These are phyloP conservation scores for Gynostemma pentaphyllum DNA, from an alignment of 306 rosid species.

Conservation along the genomic window DNA sequence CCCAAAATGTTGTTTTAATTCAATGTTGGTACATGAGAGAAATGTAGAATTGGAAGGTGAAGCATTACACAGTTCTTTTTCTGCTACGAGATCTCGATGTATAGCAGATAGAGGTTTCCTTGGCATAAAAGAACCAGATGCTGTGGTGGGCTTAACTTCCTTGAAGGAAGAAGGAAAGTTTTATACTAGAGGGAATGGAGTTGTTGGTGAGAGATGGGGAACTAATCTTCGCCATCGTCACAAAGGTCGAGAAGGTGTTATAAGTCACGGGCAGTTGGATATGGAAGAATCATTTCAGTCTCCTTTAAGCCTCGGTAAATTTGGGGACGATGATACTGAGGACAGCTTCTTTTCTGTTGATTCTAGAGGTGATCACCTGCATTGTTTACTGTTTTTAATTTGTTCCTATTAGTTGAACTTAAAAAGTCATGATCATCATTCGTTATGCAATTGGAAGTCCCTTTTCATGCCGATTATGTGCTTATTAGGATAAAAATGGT, in stretches of 20 bases:
- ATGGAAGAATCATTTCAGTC: slow-evolving; percentile 8
- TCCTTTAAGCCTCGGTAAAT: slow-evolving; percentile 16
- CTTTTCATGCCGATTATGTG: neutral
- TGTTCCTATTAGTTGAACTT: neutral
- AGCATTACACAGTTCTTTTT: slow-evolving; percentile 9
- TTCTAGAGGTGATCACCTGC: slow-evolving; percentile 21
- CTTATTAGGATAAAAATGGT: neutral
- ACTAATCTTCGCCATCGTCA: slow-evolving; percentile 13
- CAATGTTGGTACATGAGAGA: slow-evolving; percentile 1
- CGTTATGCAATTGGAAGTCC: neutral
- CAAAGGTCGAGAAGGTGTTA: slow-evolving; percentile 4
- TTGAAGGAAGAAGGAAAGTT: slow-evolving; percentile 12
- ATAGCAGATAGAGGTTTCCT: slow-evolving; percentile 5
- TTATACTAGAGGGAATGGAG: slow-evolving; percentile 14
- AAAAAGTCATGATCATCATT: neutral
- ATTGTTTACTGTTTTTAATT: neutral
- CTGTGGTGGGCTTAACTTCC: neutral
- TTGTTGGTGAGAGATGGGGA: slow-evolving; percentile 9
- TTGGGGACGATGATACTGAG: slow-evolving; percentile 16
- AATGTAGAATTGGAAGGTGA: slow-evolving; percentile 20
- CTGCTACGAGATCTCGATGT: neutral
- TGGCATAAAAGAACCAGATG: slow-evolving; percentile 1
- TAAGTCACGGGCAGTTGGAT: slow-evolving; percentile 15
- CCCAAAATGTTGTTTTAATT: neutral
- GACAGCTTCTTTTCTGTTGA: slow-evolving; percentile 14